These are phyloP conservation scores for Aspergillus brunneoviolaceus DNA, from an alignment of 2,329 filamentous ascomycete species.

Conservation along the genomic window DNA sequence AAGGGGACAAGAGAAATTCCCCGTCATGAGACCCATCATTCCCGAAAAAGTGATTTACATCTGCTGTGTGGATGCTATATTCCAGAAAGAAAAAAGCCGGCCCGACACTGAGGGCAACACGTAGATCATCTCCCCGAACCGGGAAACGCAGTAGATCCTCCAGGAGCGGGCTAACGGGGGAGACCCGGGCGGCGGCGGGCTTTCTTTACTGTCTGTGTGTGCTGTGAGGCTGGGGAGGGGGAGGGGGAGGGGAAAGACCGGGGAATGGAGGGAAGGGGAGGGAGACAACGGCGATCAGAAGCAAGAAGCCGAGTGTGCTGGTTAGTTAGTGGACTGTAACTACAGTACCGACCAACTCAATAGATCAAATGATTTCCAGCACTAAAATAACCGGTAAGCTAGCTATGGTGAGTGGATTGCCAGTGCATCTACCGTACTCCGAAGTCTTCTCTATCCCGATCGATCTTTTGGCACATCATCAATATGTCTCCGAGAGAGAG, in stretches of 20 bases:
- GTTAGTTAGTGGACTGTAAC: background rate
- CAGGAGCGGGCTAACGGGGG: background rate
- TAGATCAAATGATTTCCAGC: background rate
- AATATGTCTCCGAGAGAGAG: background rate
- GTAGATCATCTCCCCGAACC: slow-evolving; percentile 2
- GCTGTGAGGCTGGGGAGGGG: background rate
- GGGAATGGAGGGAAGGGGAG: too few relatives aligned
- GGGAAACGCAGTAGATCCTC: background rate
- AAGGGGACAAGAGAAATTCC: background rate
- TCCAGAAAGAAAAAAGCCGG: background rate
- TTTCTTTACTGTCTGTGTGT: background rate
- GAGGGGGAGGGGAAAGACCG: background rate
- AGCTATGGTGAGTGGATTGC: too few relatives aligned
- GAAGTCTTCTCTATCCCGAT: background rate
- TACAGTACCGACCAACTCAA: too few relatives aligned
- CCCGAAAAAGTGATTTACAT: too few relatives aligned
- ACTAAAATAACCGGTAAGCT: background rate
- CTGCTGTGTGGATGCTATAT: background rate
- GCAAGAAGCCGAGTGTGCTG: background rate
- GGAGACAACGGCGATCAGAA: background rate
- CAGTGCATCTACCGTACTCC: too few relatives aligned
- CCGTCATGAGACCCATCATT: background rate
- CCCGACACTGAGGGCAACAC: slow-evolving; percentile 2
- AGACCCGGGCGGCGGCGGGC: background rate
- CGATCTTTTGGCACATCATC: background rate